Conservation (phyloP, 2,329 filamentous ascomycete species). For the Erysiphe neolycopersici region DNA sequence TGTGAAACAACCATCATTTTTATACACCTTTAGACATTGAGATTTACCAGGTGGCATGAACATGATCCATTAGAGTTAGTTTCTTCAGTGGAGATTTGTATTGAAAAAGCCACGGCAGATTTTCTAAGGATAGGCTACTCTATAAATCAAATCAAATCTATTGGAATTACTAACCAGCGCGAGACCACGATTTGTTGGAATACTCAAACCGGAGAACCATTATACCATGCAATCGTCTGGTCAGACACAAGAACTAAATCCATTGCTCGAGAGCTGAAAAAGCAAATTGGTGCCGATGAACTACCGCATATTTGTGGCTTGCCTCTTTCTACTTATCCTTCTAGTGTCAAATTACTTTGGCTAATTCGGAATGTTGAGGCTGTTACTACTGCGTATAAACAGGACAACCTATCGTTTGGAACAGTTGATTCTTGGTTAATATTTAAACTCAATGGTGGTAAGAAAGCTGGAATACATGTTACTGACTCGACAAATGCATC, state of each 20-base stretch:
- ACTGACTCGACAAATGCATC: constrained; percentile 67
- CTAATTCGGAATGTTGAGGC: constrained; percentile 39
- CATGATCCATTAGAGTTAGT: constrained; percentile 56
- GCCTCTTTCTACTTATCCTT: constrained; percentile 60
- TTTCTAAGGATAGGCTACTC: constrained; percentile 44
- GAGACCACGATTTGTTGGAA: constrained; percentile 68
- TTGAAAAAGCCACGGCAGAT: constrained; percentile 41
- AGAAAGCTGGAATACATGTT: constrained; percentile 36
- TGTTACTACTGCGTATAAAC: constrained; percentile 44
- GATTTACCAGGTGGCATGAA: constrained; percentile 44
- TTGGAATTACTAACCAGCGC: constrained; percentile 58
- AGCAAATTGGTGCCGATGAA: constrained; percentile 35
- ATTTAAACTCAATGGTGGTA: constrained; percentile 52
- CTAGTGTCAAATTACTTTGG: constrained; percentile 55
- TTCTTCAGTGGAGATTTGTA: constrained; percentile 45
- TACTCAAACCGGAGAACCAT: constrained; percentile 43
- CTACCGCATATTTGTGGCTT: constrained; percentile 44
- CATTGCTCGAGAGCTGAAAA: constrained; percentile 47
- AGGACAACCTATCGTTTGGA: constrained; percentile 45
- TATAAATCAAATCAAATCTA: constrained; percentile 39
- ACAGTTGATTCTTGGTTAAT: constrained; percentile 62
- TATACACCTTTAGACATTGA: too few relatives aligned
- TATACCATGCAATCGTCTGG: constrained; percentile 68
- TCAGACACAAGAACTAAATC: constrained; percentile 53
- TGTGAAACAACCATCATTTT: constrained; percentile 15